Base-by-base conservation (phyloP, 1,284 basidiomycete genomes). In the Naganishia sp. region DNA sequence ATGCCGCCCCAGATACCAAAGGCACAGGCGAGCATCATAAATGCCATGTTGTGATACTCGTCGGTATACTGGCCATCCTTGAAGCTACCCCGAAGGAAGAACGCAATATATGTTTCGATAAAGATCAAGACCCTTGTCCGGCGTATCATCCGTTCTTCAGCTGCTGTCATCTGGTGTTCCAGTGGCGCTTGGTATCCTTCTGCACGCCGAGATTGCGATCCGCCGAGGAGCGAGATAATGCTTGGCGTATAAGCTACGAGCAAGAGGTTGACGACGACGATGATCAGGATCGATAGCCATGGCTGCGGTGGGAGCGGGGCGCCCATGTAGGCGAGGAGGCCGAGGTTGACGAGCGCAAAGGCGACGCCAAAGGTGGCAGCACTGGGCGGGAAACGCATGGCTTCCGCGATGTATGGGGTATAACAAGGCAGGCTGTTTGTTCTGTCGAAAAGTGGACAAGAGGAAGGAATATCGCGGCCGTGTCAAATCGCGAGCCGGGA, bases 281-380 rank as follows among this genome's bases (percentile, higher is more conserved):
- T 42, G 54, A 56, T 41, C 21, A 56, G 23, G 23, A 56, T 56
- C 21, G 54, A 56, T 28, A 56, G 25, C 25, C 43, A 56, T 13
- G 54, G 54, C 54, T 56, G 21, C 10, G 54, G 54, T 6, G 54
- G 54, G 41, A 56, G 35, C 15, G 54, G 54, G 17, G 54, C 54
- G 42, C 54, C 54, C 54, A 56, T 56, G 54, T 45, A 56, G 9
- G 17, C 54, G 39, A 56, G 31, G 25, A 60, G 45, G 10, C 31
- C 43, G 46, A 60, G 57, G 25, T 50, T 50, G 47, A 60, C 45
- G 45, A 60, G 45, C 6, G 28, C 57, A 45, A 60, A 60, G 11
- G 45, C 45, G n/a, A 60, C 18, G 46, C 57, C 57, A 28, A 47
- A 32, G 9, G 46, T 50, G 6, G 54, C 54, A 21, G 54, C 45